A percentile compares a stretch with the other conserved stretches of the same genome.
Conservation (phyloP, 257 asterid genomes). For the Verbascum thapsus region DNA sequence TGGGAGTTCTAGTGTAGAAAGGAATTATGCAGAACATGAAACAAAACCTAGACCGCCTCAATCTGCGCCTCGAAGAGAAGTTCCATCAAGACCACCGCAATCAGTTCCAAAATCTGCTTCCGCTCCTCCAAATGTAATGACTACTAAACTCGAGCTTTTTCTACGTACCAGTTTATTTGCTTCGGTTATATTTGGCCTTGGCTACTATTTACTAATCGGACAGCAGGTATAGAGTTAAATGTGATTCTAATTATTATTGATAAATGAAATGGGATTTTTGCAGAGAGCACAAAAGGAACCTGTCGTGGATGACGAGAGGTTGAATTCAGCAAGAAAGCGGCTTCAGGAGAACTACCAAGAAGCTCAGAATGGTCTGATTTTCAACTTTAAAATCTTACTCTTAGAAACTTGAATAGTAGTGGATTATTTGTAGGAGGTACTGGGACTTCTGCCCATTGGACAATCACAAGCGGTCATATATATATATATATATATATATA, state of each 20-base stretch:
- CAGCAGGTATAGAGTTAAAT: constrained; percentile 20
- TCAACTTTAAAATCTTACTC: constrained; percentile 23
- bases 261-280: constrained; percentile 33
- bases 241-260: constrained; percentile 7
- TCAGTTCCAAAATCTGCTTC: constrained; percentile 55
- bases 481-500: too few species aligned
- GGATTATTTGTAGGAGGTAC: too few species aligned
- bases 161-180: too few species aligned
- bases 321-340: constrained; percentile 67
- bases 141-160: constrained; percentile 25
- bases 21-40: constrained; percentile 48
- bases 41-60: constrained; percentile 47
- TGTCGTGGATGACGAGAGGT: constrained; percentile 53
- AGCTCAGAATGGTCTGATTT: constrained; percentile 65
- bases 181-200: constrained; percentile 12
- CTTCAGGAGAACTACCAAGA: constrained; percentile 85
- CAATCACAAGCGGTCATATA: too few species aligned
- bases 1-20: constrained; percentile 62
- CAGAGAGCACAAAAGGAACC: constrained; percentile 61
- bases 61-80: constrained; percentile 40
- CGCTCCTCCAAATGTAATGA: constrained; percentile 56
- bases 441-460: too few species aligned
- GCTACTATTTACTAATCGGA: background rate
- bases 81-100: constrained; percentile 53
- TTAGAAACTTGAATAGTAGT: too few species aligned